Percentiles rank a stretch among this genome's conserved stretches.
These are phyloP conservation scores for Cladophialophora bantiana DNA, from an alignment of 2,329 filamentous ascomycete genomes.

Conservation along the genomic window DNA sequence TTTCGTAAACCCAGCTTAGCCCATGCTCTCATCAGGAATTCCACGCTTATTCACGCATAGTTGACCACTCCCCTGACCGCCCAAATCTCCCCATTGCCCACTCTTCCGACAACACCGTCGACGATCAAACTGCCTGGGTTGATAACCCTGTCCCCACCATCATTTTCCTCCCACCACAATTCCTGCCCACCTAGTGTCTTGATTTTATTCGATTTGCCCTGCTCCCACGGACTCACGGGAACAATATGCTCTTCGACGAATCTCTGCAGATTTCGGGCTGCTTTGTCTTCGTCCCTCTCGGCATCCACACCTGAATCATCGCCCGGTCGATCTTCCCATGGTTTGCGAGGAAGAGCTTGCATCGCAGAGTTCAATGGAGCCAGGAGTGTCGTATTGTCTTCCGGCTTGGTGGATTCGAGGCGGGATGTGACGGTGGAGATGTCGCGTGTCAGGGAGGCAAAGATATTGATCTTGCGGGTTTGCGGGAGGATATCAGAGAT, in stretches of 20 bases:
- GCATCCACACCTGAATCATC: slow-evolving; percentile 49
- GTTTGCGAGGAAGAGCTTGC: slow-evolving; percentile 78
- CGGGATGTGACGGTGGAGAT: slow-evolving; percentile 72
- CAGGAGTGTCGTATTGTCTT: slow-evolving; percentile 79
- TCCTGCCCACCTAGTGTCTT: slow-evolving; percentile 72
- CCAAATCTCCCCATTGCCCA: slow-evolving; percentile 91
- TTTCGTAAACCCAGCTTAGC: not conserved
- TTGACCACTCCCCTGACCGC: slow-evolving; percentile 69
- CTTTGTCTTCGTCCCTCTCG: slow-evolving; percentile 73
- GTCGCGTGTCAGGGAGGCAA: slow-evolving; percentile 80
- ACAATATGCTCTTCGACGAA: slow-evolving; percentile 91
- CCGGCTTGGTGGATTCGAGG: slow-evolving; percentile 64
- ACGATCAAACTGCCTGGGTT: slow-evolving; percentile 80
- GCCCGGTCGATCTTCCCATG: slow-evolving; percentile 68
- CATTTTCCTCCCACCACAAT: slow-evolving; percentile 80
- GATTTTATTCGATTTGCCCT: slow-evolving; percentile 66
- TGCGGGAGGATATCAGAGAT: slow-evolving; percentile 85
- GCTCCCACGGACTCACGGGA: slow-evolving; percentile 74
- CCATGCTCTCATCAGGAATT: not conserved
- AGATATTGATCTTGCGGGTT: slow-evolving; percentile 80
- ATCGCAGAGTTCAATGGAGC: slow-evolving; percentile 86
- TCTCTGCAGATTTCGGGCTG: slow-evolving; percentile 74
- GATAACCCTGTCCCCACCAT: slow-evolving; percentile 67
- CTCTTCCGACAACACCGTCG: slow-evolving; percentile 73
- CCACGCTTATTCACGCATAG: slow-evolving; percentile 46